These are phyloP conservation scores for Yueomyces sinensis DNA, from an alignment of 805 yeast genomes.

Conservation along the genomic window DNA sequence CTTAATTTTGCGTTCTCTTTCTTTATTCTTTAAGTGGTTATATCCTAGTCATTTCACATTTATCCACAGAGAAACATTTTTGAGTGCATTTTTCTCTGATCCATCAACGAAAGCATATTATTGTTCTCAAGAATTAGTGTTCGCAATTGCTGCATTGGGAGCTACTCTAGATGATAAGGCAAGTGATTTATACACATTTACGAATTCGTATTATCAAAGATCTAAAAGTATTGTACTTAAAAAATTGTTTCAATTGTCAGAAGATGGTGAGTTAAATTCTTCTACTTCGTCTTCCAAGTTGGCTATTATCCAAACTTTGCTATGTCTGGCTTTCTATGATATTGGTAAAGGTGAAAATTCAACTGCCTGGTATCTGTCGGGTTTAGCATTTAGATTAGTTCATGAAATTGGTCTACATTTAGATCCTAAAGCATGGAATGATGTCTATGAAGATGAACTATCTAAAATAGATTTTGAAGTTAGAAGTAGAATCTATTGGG, in stretches of 20 bases:
- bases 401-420: constrained; percentile 46
- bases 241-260: constrained; percentile 23
- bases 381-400: constrained; percentile 47
- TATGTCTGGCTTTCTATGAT: constrained; percentile 43
- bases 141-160: constrained; percentile 43
- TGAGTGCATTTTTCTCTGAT: constrained; percentile 39
- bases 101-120: constrained; percentile 25
- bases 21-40: constrained; percentile 38
- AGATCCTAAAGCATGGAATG: constrained; percentile 41
- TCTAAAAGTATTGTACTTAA: constrained; percentile 31
- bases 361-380: constrained; percentile 48
- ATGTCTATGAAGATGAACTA: constrained; percentile 26
- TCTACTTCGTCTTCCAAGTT: constrained; percentile 19
- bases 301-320: constrained; percentile 39
- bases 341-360: constrained; percentile 43
- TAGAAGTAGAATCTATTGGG: constrained; percentile 49
- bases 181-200: constrained; percentile 24
- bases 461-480: constrained; percentile 37
- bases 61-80: constrained; percentile 44
- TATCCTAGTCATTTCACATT: constrained; percentile 50
- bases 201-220: constrained; percentile 31
- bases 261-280: constrained; percentile 5
- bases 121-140: constrained; percentile 39
- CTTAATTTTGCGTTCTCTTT: constrained; percentile 14
- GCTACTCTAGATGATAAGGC: constrained; percentile 30